Evolutionary conservation across 352 stramenopile species (phyloP).

Genomic region (Phytophthora fragariaefolia): DNA sequence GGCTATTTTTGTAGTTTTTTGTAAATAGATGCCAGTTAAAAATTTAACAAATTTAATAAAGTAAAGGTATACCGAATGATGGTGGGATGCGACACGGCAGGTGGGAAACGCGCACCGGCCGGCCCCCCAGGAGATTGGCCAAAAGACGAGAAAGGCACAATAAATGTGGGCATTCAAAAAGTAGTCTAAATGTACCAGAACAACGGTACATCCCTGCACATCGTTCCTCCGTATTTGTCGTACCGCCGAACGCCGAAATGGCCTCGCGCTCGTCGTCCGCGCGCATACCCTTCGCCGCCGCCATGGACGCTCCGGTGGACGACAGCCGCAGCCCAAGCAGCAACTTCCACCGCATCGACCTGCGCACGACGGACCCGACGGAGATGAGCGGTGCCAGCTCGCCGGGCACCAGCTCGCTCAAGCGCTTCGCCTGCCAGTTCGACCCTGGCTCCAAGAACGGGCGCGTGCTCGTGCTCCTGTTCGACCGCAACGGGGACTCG

Average conservation of each 20-base stretch:
- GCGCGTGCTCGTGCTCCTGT: slow-evolving; percentile 53
- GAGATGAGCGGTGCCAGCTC: slow-evolving; percentile 39
- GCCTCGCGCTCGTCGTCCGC: slow-evolving; percentile 8
- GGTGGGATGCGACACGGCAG: no score
- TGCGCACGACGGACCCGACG: slow-evolving; percentile 27
- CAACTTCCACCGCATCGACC: slow-evolving; percentile 53
- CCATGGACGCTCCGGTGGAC: slow-evolving; percentile 8
- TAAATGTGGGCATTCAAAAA: no score
- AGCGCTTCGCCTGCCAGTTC: slow-evolving; percentile 52
- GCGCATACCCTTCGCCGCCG: slow-evolving; percentile 1
- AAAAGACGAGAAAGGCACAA: no score
- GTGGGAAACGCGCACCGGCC: no score
- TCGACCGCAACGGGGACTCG: slow-evolving; percentile 57
- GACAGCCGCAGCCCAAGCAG: slow-evolving; percentile 14
- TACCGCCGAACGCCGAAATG: slow-evolving; percentile 4
- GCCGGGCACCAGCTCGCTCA: slow-evolving; percentile 30
- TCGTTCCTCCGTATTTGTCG: no score
- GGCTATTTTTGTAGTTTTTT: no score
- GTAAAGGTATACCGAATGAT: no score
- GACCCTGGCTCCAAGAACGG: slow-evolving; percentile 50
- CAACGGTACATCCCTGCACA: no score
- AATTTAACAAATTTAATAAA: no score
- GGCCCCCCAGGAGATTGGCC: no score
- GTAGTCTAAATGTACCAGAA: no score
- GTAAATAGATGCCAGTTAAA: no score